Conservation (phyloP, 208 protist genomes). For the Baffinella frigidus region DNA sequence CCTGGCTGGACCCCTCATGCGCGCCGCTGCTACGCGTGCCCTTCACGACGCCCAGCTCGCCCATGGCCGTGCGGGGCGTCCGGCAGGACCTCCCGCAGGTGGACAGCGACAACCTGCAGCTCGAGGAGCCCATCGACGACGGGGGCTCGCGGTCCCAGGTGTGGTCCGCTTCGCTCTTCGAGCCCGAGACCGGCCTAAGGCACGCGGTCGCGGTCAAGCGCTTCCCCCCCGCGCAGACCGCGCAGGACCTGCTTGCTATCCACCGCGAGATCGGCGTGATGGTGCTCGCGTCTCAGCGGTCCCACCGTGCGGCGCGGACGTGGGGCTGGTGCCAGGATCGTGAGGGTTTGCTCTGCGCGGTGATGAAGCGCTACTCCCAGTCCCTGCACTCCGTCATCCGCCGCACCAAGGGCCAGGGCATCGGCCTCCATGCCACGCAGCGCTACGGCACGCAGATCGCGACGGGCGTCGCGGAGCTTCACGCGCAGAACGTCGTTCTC, state of each 20-base stretch:
- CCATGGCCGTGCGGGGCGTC: too few relatives aligned
- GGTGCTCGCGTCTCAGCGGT: background rate
- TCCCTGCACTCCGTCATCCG: background rate
- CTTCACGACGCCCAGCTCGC: too few relatives aligned
- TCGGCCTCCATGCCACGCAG: background rate
- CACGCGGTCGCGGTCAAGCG: conserved; percentile 15
- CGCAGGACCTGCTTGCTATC: background rate
- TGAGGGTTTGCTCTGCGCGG: background rate
- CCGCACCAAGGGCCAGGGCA: too few relatives aligned
- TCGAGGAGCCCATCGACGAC: background rate
- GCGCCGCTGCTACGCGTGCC: too few relatives aligned
- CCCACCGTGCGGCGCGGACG: background rate
- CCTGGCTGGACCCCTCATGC: too few relatives aligned
- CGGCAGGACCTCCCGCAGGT: background rate
- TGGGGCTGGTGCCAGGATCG: conserved; percentile 7
- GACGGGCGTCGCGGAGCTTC: background rate
- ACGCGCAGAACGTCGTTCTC: background rate
- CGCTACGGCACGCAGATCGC: background rate
- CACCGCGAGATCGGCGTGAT: background rate
- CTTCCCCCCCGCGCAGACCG: background rate
- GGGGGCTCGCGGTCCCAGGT: background rate
- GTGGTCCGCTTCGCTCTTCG: background rate
- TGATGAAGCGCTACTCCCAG: background rate
- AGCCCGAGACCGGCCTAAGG: background rate
- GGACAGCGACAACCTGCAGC: background rate